A percentile compares a stretch with the other conserved stretches of the same genome.
phyloP scores from a whole-genome alignment of 306 rosid species.

The Hylodesmum podocarpum region DNA sequence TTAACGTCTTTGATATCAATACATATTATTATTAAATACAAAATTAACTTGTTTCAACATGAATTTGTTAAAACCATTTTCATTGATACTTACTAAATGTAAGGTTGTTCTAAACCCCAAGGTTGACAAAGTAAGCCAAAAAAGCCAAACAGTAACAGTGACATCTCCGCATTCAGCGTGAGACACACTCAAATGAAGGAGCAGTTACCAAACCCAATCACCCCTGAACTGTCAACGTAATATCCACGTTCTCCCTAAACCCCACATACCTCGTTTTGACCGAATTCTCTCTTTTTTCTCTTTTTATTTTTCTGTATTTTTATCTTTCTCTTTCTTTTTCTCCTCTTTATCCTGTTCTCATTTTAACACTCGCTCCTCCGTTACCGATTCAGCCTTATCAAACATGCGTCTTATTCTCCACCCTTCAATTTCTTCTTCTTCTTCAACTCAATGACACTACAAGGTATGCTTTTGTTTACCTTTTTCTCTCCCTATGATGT shows the following conservation, averaged over 20 bases:
- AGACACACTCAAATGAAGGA: background rate
- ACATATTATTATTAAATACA: too few species aligned
- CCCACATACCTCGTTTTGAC: conserved; percentile 38
- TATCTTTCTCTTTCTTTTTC: background rate
- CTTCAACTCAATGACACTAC: conserved; percentile 39
- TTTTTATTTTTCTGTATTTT: too few species aligned
- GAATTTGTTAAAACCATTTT: too few species aligned
- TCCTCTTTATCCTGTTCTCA: conserved; percentile 5
- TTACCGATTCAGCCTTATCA: background rate
- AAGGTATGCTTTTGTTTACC: conserved; percentile 16
- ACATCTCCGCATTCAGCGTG: background rate
- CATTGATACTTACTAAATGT: too few species aligned
- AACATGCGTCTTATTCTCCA: background rate
- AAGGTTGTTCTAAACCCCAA: too few species aligned
- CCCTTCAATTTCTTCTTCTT: conserved; percentile 16
- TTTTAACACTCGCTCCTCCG: background rate
- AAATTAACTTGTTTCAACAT: too few species aligned
- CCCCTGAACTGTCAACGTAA: conserved; percentile 25
- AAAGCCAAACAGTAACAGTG: background rate
- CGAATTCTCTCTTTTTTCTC: conserved; percentile 17
- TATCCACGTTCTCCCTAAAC: conserved; percentile 21
- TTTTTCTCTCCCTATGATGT: background rate
- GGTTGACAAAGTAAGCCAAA: background rate
- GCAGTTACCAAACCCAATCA: conserved; percentile 9
- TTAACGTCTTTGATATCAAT: too few species aligned